Evolutionary conservation across 2,329 filamentous ascomycete species (phyloP).

Genomic region (Huntiella abstrusa): DNA sequence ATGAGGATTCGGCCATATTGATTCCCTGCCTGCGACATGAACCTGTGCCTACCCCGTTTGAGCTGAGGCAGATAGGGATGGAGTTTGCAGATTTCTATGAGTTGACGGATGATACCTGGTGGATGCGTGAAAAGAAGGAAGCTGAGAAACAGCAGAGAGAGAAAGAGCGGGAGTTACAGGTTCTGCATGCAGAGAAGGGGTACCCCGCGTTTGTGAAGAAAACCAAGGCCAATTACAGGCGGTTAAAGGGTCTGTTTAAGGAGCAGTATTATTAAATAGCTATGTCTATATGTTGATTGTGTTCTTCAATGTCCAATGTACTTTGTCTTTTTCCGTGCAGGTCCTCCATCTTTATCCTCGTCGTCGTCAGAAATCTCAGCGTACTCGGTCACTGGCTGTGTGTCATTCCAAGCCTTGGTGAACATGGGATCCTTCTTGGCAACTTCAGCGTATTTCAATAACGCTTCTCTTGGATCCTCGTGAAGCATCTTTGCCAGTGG

Average conservation of each 20-base stretch:
- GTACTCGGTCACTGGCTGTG: conserved; percentile 83
- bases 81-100: too few species aligned
- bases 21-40: too few species aligned
- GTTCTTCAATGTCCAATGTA: conserved; percentile 14
- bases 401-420: conserved; percentile 81
- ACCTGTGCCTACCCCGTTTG: too few species aligned
- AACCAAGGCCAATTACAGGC: too few species aligned
- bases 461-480: conserved; percentile 83
- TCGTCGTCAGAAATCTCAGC: conserved; percentile 78
- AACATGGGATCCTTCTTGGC: conserved; percentile 87
- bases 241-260: background rate
- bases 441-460: conserved; percentile 87
- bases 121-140: too few species aligned
- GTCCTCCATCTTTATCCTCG: conserved; percentile 31
- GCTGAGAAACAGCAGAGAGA: too few species aligned
- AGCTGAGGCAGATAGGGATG: too few species aligned
- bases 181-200: too few species aligned
- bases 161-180: too few species aligned
- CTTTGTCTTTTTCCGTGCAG: conserved; percentile 44
- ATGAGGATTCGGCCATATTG: too few species aligned
- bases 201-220: too few species aligned
- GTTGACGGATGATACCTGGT: too few species aligned
- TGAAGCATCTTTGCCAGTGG: conserved; percentile 73
- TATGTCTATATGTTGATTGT: background rate
- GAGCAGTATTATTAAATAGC: background rate